Conservation (phyloP, 257 asterid species). For the Solanum lycopersicoides region DNA sequence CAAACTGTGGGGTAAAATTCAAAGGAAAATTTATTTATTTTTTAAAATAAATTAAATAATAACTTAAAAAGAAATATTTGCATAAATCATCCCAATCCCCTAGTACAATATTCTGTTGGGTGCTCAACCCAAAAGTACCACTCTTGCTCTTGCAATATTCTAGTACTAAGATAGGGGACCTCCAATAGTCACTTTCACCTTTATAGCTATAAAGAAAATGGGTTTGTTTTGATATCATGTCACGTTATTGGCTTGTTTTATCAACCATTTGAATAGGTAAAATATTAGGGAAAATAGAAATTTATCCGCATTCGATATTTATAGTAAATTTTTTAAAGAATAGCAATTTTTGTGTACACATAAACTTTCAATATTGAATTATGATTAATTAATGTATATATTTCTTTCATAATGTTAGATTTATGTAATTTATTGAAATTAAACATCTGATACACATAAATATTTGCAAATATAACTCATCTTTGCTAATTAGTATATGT, state of each 20-base stretch:
- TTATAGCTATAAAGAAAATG: neutral
- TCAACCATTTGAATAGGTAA: neutral
- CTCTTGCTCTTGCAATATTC: neutral
- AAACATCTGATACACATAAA: neutral
- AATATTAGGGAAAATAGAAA: neutral
- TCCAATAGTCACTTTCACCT: neutral
- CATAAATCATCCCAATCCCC: neutral
- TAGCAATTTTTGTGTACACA: neutral
- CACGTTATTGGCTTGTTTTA: neutral
- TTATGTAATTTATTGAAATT: neutral
- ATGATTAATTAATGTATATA: neutral
- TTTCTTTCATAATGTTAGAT: neutral
- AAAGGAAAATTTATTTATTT: neutral
- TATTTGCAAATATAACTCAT: neutral
- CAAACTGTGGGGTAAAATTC: neutral
- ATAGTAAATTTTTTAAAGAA: rapidly evolving
- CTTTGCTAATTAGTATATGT: too few species aligned
- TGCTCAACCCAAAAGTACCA: neutral
- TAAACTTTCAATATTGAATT: neutral
- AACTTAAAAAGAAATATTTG: neutral
- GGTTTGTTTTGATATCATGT: neutral
- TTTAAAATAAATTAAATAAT: neutral
- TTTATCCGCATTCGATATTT: neutral
- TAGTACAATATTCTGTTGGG: neutral
- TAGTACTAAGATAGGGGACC: neutral